A percentile compares a stretch with the other conserved stretches of the same genome.
These are phyloP conservation scores for Pichia gijzeniarum DNA, from an alignment of 805 yeast genomes.

Conservation along the genomic window DNA sequence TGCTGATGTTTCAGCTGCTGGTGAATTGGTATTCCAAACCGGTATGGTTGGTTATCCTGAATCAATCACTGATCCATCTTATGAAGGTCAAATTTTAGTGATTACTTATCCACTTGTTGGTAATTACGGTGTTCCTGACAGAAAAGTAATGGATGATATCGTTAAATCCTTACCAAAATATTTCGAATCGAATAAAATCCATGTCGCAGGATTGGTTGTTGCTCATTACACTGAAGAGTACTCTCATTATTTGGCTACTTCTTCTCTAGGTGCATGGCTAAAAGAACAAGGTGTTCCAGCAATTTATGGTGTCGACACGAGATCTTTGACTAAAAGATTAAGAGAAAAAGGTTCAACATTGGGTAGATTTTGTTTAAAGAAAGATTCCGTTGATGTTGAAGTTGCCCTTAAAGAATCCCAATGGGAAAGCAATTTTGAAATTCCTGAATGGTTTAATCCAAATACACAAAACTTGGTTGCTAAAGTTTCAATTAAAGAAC, in stretches of 20 bases:
- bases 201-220: constrained; percentile 93
- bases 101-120: constrained; percentile 96
- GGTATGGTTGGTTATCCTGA: constrained; percentile 99
- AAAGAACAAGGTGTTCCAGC: constrained; percentile 91
- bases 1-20: constrained; percentile 82
- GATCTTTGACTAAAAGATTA: constrained; percentile 87
- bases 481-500: constrained; percentile 73
- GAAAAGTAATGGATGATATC: constrained; percentile 65
- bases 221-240: constrained; percentile 95
- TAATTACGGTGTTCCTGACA: constrained; percentile 98
- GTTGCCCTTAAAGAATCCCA: constrained; percentile 14
- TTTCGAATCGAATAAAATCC: constrained; percentile 89
- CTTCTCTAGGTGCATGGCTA: constrained; percentile 91
- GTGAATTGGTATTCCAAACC: constrained; percentile 98
- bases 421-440: constrained; percentile 60
- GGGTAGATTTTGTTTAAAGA: constrained; percentile 76
- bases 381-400: constrained; percentile 17
- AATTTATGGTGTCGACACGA: constrained; percentile 94
- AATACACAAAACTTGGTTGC: constrained; percentile 88
- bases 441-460: constrained; percentile 92
- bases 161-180: constrained; percentile 76
- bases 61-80: constrained; percentile 95
- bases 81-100: constrained; percentile 94
- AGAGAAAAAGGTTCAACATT: constrained; percentile 90
- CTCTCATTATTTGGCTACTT: constrained; percentile 88